phyloP scores from a whole-genome alignment of 129 eudicot genomes.

The Helianthus annuus region HanXRQr2.0-SUNRISE NC_035438.2:121724657-121725156 shows the following conservation, averaged over 20 bases:
- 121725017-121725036: neutral
- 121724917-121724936: neutral
- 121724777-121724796: no score
- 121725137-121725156: conserved; percentile 91
- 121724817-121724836: no score
- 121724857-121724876: no score
- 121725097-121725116: conserved; percentile 84
- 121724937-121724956: conserved; percentile 62
- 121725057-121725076: neutral
- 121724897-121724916: neutral
- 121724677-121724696: no score
- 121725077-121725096: conserved; percentile 15
- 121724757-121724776: no score
- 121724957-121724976: neutral
- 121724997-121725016: neutral
- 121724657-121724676: no score
- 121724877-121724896: neutral
- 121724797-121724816: no score
- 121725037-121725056: neutral
- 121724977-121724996: neutral
- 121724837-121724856: no score
- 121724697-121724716: no score
- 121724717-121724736: no score
- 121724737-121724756: no score
- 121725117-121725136: conserved; percentile 95